phyloP scores from a whole-genome alignment of 1,284 basidiomycete genomes.

The Ustilago hordei region DNA sequence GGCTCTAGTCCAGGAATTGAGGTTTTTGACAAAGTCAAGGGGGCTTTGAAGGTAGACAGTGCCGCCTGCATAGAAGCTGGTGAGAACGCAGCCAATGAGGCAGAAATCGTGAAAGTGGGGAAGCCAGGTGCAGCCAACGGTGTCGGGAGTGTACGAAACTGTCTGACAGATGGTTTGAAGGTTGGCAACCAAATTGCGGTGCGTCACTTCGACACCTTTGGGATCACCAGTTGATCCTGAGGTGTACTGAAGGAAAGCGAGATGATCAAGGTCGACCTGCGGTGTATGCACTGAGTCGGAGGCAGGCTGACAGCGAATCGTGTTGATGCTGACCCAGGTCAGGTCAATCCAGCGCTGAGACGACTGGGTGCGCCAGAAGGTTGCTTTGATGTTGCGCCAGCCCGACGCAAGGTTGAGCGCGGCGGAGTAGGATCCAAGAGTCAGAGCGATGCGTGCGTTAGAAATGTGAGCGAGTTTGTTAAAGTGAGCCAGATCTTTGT shows the following conservation, averaged over 20 bases:
- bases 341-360: not conserved
- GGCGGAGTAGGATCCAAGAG: not conserved
- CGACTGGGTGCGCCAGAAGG: not conserved
- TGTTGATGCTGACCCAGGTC: not conserved
- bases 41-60: not conserved
- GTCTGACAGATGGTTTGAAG: not conserved
- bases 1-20: not conserved
- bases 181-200: not conserved
- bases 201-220: not conserved
- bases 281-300: not conserved
- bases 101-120: not conserved
- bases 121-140: not conserved
- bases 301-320: not conserved
- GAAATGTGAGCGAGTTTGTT: not conserved
- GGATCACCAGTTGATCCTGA: not conserved
- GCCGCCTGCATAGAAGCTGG: not conserved
- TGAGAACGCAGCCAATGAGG: not conserved
- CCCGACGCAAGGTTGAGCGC: not conserved
- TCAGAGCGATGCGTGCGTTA: not conserved
- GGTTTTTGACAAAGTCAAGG: not conserved
- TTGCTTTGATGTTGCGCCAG: not conserved
- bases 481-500: not conserved
- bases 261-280: not conserved
- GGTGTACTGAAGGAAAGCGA: not conserved
- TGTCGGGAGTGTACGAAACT: not conserved